Evolutionary conservation across 805 yeast genomes (phyloP), one percentile per base, ranked within the genome.

Genomic region (Wickerhamomyces queroliae): DNA sequence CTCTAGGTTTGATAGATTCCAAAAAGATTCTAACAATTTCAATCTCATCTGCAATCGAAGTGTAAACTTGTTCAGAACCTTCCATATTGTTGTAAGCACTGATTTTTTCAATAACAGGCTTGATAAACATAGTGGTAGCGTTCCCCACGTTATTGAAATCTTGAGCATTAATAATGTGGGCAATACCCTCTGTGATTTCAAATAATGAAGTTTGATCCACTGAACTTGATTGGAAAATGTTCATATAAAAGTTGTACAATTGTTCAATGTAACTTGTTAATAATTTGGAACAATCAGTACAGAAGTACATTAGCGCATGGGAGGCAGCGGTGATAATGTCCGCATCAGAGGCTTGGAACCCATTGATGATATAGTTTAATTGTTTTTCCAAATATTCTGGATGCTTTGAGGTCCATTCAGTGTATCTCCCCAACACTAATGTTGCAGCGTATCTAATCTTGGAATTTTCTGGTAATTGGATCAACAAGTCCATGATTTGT

Each of bases 371-470:
- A 58, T 89, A 93, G 46, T 83, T 80, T 41, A 93, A 70, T 59
- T 90, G 96, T 35, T 79, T 73, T 59, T 86, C 93, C 43, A 95
- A 67, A 50, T 70, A 83, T 45, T 84, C 82, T 5, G 95, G 89
- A 61, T 93, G 95, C 48, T 78, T 73, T 4, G 89, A 68, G 0
- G 98, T 87, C 97, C 99, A 93, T 63, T 84, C 88, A 2, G 98
- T 86, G 60, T 93, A 93, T 52, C 99, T 72, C n/a, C 99, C 98
- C 30, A 93, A 66, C 1, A 93, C 95, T 54, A 93, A 70, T 1
- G 96, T 88, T 2, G 95, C 89, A 7, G 98, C 95, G 56, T 91
- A 93, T 58, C 96, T 73, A 37, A 93, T 78, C 56, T 87, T 86
- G 17, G 83, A 80, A 54, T 87, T 89, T 48, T 86, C 91, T 1